Percentiles rank a stretch among this genome's conserved stretches.
Evolutionary conservation across 179 eudicot genomes (phyloP).

Genomic region (Corrigiola litoralis): DNA sequence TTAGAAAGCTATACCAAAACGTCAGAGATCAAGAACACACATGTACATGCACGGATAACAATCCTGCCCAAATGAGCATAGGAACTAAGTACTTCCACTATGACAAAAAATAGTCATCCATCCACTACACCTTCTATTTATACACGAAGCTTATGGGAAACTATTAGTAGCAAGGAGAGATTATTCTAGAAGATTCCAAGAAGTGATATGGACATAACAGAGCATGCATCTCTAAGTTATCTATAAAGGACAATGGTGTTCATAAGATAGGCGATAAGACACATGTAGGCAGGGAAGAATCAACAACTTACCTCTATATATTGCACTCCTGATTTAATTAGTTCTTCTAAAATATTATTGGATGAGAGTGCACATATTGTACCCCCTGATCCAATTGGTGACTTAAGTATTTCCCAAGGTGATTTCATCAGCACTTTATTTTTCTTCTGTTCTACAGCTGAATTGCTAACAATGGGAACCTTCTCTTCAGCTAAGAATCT

Average conservation of each 20-base stretch:
- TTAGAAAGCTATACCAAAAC: no score
- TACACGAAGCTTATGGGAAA: no score
- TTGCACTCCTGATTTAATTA: slow-evolving; percentile 58
- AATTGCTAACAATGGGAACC: slow-evolving; percentile 65
- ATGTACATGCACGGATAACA: no score
- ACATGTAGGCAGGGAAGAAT: neutral
- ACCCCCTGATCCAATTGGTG: slow-evolving; percentile 83
- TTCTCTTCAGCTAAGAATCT: slow-evolving; percentile 84
- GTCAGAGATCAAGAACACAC: no score
- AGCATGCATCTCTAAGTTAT: neutral
- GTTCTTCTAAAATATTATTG: slow-evolving; percentile 44
- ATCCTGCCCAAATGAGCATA: neutral
- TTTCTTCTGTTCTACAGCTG: slow-evolving; percentile 43
- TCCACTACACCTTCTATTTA: no score
- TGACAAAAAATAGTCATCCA: no score
- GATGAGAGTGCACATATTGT: slow-evolving; percentile 53
- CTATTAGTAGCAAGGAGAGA: neutral
- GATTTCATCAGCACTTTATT: slow-evolving; percentile 83
- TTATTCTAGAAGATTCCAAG: neutral
- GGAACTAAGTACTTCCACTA: neutral
- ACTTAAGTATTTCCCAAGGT: slow-evolving; percentile 84
- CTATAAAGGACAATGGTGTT: neutral
- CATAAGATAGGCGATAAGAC: neutral
- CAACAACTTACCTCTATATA: slow-evolving; percentile 62
- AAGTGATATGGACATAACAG: no score